Base-by-base conservation (phyloP, 441 rosid genomes). In the Euphorbia schlechtendalii region DNA sequence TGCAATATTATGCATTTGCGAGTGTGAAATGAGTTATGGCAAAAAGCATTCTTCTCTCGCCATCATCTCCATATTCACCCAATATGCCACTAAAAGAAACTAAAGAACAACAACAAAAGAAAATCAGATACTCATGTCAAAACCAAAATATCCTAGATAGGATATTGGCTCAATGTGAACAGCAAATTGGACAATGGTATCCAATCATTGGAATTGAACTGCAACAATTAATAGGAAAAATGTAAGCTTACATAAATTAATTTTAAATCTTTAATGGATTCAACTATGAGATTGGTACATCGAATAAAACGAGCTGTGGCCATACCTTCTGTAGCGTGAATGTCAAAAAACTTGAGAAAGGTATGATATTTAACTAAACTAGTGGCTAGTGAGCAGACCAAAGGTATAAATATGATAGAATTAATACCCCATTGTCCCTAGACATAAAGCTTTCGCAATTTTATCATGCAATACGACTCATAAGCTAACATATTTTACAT, bases 1-100 rank as follows among this genome's bases (percentile, higher is more conserved):
- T 86, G 90, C 77, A 76, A 73, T 43, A 12, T 41, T 43, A 62
- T 64, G 76, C 80, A 45, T 65, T 48, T 73, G 53, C 63, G 66
- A 72, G 64, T 61, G 56, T 66, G 69, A 77, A 46, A 63, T 32
- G 43, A 53, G 63, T 53, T 24, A 58, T 22, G 27, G 67, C 32
- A 40, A 11, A 59, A 52, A 76, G 52, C 58, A 56, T 25, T 46
- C 20, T 36, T 48, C n/a, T 55, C 27, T 61, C 61, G 25, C 46
- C 72, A 59, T 58, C 57, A 38, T 56, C 78, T 58, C 59, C 69
- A 32, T 32, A 2, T 56, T 57, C 54, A 36, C 43, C 28, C 13
- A 67, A 64, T 30, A 49, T 52, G 24, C 55, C 24, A 69, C 8
- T 56, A 30, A 5, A 57, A 30, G n/a, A 58, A 17, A n/a, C 41